Base-by-base conservation (phyloP, 768 basidiomycete genomes). In the Podaxis sp. region DNA sequence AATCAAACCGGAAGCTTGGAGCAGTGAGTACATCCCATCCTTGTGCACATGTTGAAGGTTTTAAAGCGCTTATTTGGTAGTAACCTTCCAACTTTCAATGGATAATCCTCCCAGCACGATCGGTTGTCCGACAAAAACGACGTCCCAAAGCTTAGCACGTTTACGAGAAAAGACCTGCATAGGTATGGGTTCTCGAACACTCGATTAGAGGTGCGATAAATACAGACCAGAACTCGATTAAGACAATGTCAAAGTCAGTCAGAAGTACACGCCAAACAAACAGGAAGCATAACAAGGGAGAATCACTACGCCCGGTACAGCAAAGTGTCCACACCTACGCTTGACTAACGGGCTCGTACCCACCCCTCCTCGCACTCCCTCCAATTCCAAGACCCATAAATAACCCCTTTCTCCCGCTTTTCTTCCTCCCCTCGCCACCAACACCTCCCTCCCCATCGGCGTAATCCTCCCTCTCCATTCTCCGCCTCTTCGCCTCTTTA, bases 331-430 rank as follows among this genome's bases (percentile, higher is more conserved):
- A 44, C 18, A 18, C 5, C 50, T 70, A 85, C 56, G 76, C 85
- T 74, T 87, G 85, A 67, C 79, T 86, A 63, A 89, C 80, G 65
- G 87, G 87, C 67, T 87, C 85, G 68, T 89, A 89, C 58, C 84
- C 86, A 38, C 73, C 76, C 50, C 80, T 71, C 67, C 82, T 81
- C 59, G 55, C 59, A 63, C 83, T 79, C 46, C 80, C 73, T 27
- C 77, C 79, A 53, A 85, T 70, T 40, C 80, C 78, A 61, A 84
- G 69, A 40, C 82, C 80, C 79, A 85, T 86, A 59, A 87, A 77
- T 63, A 88, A 63, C 6, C 81, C 78, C 71, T 81, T 81, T 65
- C 82, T 69, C 42, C 67, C 67, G n/a, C 72, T 65, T 44, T 62
- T 64, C 70, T 75, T 72, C 67, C 69, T 62, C 56, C 63, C 66